Evolutionary conservation across 1,139 yeast species (phyloP), one percentile per base, ranked within the genome.

Genomic region (Yamadazyma blattariae): DNA sequence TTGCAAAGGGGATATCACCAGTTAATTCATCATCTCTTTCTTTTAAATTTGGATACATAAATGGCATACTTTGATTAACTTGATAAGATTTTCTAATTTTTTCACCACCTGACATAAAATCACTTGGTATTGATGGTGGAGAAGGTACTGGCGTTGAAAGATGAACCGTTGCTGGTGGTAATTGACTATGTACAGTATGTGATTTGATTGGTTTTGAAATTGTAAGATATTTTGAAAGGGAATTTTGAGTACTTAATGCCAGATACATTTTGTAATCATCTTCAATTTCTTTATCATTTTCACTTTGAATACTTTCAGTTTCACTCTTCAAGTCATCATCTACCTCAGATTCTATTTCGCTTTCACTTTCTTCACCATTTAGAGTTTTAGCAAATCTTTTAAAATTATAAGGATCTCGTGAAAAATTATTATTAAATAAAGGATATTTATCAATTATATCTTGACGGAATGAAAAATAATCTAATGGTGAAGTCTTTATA

Each of bases 91-190:
- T 80, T 45, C 88, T 74, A 22, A 74, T 71, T 48, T 82, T 85
- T 38, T 77, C 83, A 10, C 85, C 85, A 1, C 78, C 79, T 4
- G 74, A 56, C 63, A 71, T 64, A 37, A 60, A 70, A 30, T 70
- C 75, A 4, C 73, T 66, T 18, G 95, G 89, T 1, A 83, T 74
- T 8, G 77, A 57, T 0, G 86, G 82, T 0, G 96, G 96, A 0
- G 96, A 84, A 1, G 96, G 94, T 0, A 84, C 86, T 0, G 96
- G 96, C 0, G 96, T 88, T 0, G 96, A 90, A 13, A 89, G 71
- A 56, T 89, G 96, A 3, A 83, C 63, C 1, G 76, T 71, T 25
- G 85, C 88, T 0, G 77, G 68, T 1, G 87, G 85, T 14, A 82
- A 57, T 29, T 77, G 72, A 30, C 74, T 67, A 37, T 74, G 71